Evolutionary conservation across 2,329 filamentous ascomycete genomes (phyloP), one percentile per base, ranked within the genome.

Genomic region (Beauveria caledonica): DNA sequence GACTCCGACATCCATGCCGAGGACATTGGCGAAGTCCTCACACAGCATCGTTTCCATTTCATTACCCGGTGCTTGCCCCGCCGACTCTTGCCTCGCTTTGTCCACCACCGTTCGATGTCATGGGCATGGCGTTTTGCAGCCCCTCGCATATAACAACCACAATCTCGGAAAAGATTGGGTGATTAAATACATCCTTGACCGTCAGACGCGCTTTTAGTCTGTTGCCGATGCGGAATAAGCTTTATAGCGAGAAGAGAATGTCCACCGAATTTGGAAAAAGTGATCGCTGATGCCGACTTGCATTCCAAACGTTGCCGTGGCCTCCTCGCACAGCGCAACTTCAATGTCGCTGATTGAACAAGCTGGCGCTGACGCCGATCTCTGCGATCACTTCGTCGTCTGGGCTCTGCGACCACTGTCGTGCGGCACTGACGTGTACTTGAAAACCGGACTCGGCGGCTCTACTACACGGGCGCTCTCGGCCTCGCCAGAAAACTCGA

Each of bases 401-500:
- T 45, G 11, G 17, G 17, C 51, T 19, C 36, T 52, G 36, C 9
- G 54, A 54, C 27, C 48, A 40, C 39, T 77, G 77, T 17, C 72
- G 68, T 0, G 79, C 80, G 63, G 78, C 79, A 58, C 73, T 73
- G 3, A 73, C 64, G 21, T 80, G 75, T 21, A 80, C 78, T 25
- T 74, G 67, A 62, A 77, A 82, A n/a, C 78, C 78, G 15, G 72
- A 66, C 21, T 65, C 63, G 36, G 71, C 6, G 5, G 66, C 67
- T 1, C 29, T 33, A 11, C 29, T 33, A 33, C 29, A 33, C 11
- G 5, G 11, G 29, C 29, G 29, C 29, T 33, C 29, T 33, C 29
- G 29, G 29, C 29, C 29, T 33, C 29, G 10, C 11, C 29, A 33
- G 13, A 33, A 5, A 11, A 13, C 29, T 33, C 29, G 29, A 33